Conservation (phyloP, 2,329 filamentous ascomycete genomes). For the Aspergillus calidoustus region DNA sequence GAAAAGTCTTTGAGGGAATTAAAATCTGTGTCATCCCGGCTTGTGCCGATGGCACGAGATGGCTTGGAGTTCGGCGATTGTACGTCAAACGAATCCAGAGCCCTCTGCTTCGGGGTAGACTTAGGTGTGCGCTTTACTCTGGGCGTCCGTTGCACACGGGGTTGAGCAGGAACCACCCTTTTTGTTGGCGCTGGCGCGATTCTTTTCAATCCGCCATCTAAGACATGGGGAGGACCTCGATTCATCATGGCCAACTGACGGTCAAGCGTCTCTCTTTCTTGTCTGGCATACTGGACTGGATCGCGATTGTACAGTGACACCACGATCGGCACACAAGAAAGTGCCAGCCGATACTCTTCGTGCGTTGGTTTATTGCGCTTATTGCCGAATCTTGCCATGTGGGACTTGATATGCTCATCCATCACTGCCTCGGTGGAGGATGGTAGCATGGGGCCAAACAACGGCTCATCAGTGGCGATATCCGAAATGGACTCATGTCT, state of each 20-base stretch:
- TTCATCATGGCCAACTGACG: slow-evolving; percentile 48
- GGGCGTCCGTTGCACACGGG: slow-evolving; percentile 36
- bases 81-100: slow-evolving; percentile 44
- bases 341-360: slow-evolving; percentile 49
- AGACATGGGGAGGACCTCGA: slow-evolving; percentile 37
- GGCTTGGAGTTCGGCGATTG: slow-evolving; percentile 46
- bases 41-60: slow-evolving; percentile 57
- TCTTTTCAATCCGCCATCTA: slow-evolving; percentile 43
- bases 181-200: slow-evolving; percentile 46
- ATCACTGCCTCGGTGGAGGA: slow-evolving; percentile 44
- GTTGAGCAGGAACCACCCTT: slow-evolving; percentile 29
- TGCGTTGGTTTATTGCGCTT: slow-evolving; percentile 49
- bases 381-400: slow-evolving; percentile 47
- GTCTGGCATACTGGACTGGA: slow-evolving; percentile 48
- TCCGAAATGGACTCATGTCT: slow-evolving; percentile 40
- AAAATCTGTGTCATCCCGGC: slow-evolving; percentile 83
- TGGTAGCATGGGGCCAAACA: slow-evolving; percentile 44
- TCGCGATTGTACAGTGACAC: slow-evolving; percentile 49
- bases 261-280: slow-evolving; percentile 48
- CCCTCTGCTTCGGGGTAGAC: slow-evolving; percentile 47
- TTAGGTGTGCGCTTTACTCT: slow-evolving; percentile 46
- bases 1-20: slow-evolving; percentile 71
- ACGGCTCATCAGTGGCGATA: slow-evolving; percentile 43
- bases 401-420: slow-evolving; percentile 48
- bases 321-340: slow-evolving; percentile 51